These are phyloP conservation scores for Teratosphaeria epicoccoides DNA, from an alignment of 2,329 filamentous ascomycete species.

Conservation along the genomic window DNA sequence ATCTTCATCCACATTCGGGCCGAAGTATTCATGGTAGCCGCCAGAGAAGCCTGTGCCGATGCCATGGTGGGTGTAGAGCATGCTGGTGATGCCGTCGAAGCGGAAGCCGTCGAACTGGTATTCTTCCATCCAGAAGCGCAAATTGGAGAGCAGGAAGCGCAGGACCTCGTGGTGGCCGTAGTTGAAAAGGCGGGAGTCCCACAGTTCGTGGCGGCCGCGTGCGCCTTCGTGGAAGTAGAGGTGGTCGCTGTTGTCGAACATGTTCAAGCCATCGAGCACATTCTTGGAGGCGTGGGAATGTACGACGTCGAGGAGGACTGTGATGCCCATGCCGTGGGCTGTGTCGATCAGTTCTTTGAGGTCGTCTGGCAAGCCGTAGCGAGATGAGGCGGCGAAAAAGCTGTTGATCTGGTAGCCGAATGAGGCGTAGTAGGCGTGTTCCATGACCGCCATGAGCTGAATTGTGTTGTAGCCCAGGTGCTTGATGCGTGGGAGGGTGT, in stretches of 20 bases:
- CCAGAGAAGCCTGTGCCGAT: slow-evolving; percentile 98
- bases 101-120: slow-evolving; percentile 95
- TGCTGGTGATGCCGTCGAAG: slow-evolving; percentile 96
- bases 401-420: slow-evolving; percentile 99
- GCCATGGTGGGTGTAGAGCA: slow-evolving; percentile 92
- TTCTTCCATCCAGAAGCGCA: slow-evolving; percentile 99
- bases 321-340: slow-evolving; percentile 80
- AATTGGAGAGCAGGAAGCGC: slow-evolving; percentile 88
- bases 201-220: slow-evolving; percentile 80
- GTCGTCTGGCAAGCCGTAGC: slow-evolving; percentile 87
- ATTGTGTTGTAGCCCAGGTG: slow-evolving; percentile 92
- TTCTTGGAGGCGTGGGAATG: slow-evolving; percentile 99
- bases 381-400: slow-evolving; percentile 94
- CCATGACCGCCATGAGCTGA: slow-evolving; percentile 98
- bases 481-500: slow-evolving; percentile 85
- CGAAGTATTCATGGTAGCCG: slow-evolving; percentile 97
- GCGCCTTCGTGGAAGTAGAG: slow-evolving; percentile 86
- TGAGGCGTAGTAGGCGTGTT: slow-evolving; percentile 97
- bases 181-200: slow-evolving; percentile 96
- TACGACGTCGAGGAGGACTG: slow-evolving; percentile 86
- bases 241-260: slow-evolving; percentile 91
- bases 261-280: slow-evolving; percentile 84
- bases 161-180: slow-evolving; percentile 91
- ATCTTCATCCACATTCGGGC: slow-evolving; percentile 77
- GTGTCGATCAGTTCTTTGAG: slow-evolving; percentile 94